These are phyloP conservation scores for Cyberlindnera mississippiensis DNA, from an alignment of 805 yeast species.

Conservation along the genomic window DNA sequence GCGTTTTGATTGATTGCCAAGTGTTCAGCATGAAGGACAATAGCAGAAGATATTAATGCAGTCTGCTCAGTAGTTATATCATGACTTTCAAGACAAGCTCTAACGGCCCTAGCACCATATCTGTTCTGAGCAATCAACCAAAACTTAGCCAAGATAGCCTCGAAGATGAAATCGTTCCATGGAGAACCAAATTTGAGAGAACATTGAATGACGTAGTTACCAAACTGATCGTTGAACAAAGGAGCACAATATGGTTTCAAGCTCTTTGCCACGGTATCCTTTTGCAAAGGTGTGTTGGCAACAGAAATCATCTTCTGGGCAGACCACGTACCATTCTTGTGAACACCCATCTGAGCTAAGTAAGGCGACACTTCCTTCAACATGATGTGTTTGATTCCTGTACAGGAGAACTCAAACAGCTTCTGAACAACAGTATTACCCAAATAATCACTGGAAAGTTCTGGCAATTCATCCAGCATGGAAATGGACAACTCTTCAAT, in stretches of 20 bases:
- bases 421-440: slow-evolving; percentile 97
- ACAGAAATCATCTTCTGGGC: slow-evolving; percentile 90
- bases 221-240: slow-evolving; percentile 90
- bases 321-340: slow-evolving; percentile 99
- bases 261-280: slow-evolving; percentile 60
- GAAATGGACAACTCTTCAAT: slow-evolving; percentile 79
- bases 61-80: slow-evolving; percentile 65
- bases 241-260: slow-evolving; percentile 80
- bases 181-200: slow-evolving; percentile 88
- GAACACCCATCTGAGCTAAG: slow-evolving; percentile 88
- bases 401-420: slow-evolving; percentile 67
- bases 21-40: slow-evolving; percentile 72
- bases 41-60: slow-evolving; percentile 68
- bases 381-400: slow-evolving; percentile 74
- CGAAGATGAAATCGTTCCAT: slow-evolving; percentile 85
- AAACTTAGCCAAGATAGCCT: slow-evolving; percentile 72
- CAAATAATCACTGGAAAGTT: slow-evolving; percentile 83
- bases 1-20: slow-evolving; percentile 85
- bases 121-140: slow-evolving; percentile 81
- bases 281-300: slow-evolving; percentile 59
- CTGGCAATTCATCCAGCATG: slow-evolving; percentile 86
- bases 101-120: slow-evolving; percentile 91
- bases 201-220: slow-evolving; percentile 93
- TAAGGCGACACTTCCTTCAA: slow-evolving; percentile 72
- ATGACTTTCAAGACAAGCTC: slow-evolving; percentile 87